These are phyloP conservation scores for Raphanus raphanistrum DNA, from an alignment of 345 rosid species.

Conservation along the genomic window DNA sequence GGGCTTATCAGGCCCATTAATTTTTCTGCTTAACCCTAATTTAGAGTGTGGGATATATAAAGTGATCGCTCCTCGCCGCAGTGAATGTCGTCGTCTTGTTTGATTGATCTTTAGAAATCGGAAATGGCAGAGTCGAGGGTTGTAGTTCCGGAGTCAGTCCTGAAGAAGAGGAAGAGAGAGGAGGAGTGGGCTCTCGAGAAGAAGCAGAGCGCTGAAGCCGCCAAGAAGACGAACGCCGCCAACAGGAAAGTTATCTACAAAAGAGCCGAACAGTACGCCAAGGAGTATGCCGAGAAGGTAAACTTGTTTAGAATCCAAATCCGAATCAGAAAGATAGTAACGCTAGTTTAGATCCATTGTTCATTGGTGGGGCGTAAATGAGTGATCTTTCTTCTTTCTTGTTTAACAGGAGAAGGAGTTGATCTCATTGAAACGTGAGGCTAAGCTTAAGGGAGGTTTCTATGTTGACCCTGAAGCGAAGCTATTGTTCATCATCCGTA, in stretches of 20 bases:
- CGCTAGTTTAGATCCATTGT: neutral
- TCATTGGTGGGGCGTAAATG: neutral
- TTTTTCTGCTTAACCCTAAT: neutral
- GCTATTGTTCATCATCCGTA: constrained; percentile 73
- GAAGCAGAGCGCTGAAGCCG: constrained; percentile 45
- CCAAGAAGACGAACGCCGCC: constrained; percentile 56
- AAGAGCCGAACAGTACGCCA: constrained; percentile 58
- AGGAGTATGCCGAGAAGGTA: constrained; percentile 65
- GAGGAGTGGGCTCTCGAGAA: constrained; percentile 63
- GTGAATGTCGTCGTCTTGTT: neutral
- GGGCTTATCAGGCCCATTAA: neutral
- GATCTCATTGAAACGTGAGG: constrained; percentile 73
- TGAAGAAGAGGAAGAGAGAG: constrained; percentile 82
- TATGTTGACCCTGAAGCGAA: constrained; percentile 92
- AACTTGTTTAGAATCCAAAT: neutral
- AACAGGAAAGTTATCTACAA: constrained; percentile 57
- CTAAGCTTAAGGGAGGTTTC: constrained; percentile 81
- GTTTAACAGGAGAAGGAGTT: constrained; percentile 55
- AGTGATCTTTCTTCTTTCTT: neutral
- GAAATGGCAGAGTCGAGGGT: constrained; percentile 34
- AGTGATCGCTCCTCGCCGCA: neutral
- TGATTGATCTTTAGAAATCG: constrained; percentile 4
- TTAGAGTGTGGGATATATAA: neutral
- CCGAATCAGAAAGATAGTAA: neutral
- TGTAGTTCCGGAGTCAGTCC: constrained; percentile 71